These are phyloP conservation scores for Madurella fahalii DNA, from an alignment of 2,329 filamentous ascomycete genomes.

Conservation along the genomic window DNA sequence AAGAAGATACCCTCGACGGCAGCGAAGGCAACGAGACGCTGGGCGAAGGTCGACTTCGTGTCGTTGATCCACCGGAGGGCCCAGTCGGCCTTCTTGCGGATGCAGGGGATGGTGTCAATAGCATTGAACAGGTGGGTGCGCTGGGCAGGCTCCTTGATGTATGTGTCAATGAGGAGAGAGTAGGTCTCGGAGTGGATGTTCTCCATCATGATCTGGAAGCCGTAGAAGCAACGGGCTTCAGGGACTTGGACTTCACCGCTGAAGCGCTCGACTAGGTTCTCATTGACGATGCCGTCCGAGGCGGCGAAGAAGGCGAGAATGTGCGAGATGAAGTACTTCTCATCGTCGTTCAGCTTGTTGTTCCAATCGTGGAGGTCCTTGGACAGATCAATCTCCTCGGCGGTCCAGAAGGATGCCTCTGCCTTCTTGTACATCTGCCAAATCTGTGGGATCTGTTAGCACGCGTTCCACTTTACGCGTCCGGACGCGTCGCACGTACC, in stretches of 20 bases:
- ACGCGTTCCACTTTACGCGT: constrained; percentile 64
- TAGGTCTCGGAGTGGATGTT: constrained; percentile 99
- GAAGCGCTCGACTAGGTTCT: constrained; percentile 98
- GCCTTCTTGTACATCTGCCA: constrained; percentile 99
- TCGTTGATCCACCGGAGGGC: constrained; percentile 92
- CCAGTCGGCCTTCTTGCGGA: constrained; percentile 98
- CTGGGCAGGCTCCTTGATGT: constrained; percentile 97
- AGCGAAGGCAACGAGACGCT: constrained; percentile 93
- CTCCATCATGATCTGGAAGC: constrained; percentile 99
- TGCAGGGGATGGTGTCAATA: constrained; percentile 97
- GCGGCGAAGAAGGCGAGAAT: constrained; percentile 99
- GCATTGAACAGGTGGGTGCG: constrained; percentile 94
- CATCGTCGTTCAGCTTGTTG: constrained; percentile 92
- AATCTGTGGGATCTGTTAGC: constrained; percentile 60
- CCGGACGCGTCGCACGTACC: constrained; percentile 57
- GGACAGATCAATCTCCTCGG: constrained; percentile 97
- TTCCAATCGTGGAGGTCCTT: constrained; percentile 99
- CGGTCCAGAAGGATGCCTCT: constrained; percentile 99
- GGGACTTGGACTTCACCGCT: constrained; percentile 94
- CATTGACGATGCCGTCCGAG: constrained; percentile 98
- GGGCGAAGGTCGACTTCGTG: constrained; percentile 88
- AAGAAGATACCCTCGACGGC: constrained; percentile 99
- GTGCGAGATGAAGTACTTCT: constrained; percentile 97
- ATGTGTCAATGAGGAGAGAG: constrained; percentile 97
- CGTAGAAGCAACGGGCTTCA: constrained; percentile 98